Evolutionary conservation across 2,329 filamentous ascomycete species (phyloP).

Genomic region (Fusarium buharicum): DNA sequence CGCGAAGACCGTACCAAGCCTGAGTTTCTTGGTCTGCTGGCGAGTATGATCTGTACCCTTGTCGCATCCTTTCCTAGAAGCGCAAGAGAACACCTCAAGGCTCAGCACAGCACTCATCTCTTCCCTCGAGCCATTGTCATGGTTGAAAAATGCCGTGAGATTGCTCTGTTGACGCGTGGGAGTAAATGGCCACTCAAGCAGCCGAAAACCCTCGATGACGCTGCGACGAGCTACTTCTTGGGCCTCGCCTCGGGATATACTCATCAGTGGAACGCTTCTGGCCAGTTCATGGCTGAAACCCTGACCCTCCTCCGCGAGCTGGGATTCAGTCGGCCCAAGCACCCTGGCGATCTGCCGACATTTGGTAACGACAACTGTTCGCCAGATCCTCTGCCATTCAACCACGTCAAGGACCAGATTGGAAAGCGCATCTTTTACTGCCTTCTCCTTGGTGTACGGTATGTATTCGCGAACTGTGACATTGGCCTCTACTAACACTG

Average conservation of each 20-base stretch:
- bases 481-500: constrained; percentile 23
- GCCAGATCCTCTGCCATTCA: constrained; percentile 61
- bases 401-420: constrained; percentile 77
- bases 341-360: constrained; percentile 51
- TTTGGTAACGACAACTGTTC: constrained; percentile 55
- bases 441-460: constrained; percentile 78
- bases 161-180: constrained; percentile 75
- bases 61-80: constrained; percentile 81
- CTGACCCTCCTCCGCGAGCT: constrained; percentile 75
- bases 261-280: constrained; percentile 72
- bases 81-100: constrained; percentile 74
- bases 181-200: constrained; percentile 60
- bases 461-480: constrained; percentile 35
- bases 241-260: constrained; percentile 74
- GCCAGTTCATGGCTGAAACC: constrained; percentile 78
- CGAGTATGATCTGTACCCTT: constrained; percentile 78
- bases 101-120: constrained; percentile 69
- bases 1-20: constrained; percentile 74
- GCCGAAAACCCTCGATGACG: constrained; percentile 62
- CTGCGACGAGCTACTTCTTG: constrained; percentile 81
- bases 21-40: constrained; percentile 75
- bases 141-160: constrained; percentile 75
- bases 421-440: constrained; percentile 87
- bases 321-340: constrained; percentile 69
- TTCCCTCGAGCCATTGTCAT: constrained; percentile 76